A percentile compares a stretch with the other conserved stretches of the same genome.
Conservation (phyloP, 768 basidiomycete species). For the Albatrellus ellisii region DNA sequence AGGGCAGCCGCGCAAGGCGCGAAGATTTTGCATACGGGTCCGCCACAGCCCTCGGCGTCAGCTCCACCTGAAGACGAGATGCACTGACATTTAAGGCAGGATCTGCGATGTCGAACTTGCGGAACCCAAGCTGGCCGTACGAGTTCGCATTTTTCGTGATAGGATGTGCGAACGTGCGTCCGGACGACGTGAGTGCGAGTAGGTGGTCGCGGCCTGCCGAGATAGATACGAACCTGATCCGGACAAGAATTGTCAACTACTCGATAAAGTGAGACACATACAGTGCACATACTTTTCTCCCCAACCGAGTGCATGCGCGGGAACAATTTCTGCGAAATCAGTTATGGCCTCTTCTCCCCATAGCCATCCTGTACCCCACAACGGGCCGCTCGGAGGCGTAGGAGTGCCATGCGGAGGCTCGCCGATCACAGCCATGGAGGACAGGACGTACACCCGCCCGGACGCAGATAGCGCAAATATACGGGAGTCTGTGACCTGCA, state of each 20-base stretch:
- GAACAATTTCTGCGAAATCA: slow-evolving; percentile 48
- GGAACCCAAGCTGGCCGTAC: slow-evolving; percentile 75
- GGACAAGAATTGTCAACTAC: background rate
- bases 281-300: slow-evolving; percentile 45
- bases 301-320: slow-evolving; percentile 40
- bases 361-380: slow-evolving; percentile 52
- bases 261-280: background rate
- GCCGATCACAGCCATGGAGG: slow-evolving; percentile 39
- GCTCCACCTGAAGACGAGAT: slow-evolving; percentile 33
- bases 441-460: slow-evolving; percentile 62
- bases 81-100: slow-evolving; percentile 16
- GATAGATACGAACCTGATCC: slow-evolving; percentile 53
- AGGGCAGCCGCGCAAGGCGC: slow-evolving; percentile 23
- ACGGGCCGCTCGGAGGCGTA: slow-evolving; percentile 34
- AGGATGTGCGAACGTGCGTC: slow-evolving; percentile 71
- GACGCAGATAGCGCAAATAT: slow-evolving; percentile 71
- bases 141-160: slow-evolving; percentile 63
- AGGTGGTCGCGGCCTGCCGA: slow-evolving; percentile 62
- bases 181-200: slow-evolving; percentile 56
- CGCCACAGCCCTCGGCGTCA: slow-evolving; percentile 39
- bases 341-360: slow-evolving; percentile 37
- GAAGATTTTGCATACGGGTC: slow-evolving; percentile 38
- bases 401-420: slow-evolving; percentile 23
- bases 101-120: slow-evolving; percentile 40
- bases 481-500: slow-evolving; percentile 45